phyloP scores from a whole-genome alignment of 345 rosid species.

The Bruguiera gymnorhiza region DNA sequence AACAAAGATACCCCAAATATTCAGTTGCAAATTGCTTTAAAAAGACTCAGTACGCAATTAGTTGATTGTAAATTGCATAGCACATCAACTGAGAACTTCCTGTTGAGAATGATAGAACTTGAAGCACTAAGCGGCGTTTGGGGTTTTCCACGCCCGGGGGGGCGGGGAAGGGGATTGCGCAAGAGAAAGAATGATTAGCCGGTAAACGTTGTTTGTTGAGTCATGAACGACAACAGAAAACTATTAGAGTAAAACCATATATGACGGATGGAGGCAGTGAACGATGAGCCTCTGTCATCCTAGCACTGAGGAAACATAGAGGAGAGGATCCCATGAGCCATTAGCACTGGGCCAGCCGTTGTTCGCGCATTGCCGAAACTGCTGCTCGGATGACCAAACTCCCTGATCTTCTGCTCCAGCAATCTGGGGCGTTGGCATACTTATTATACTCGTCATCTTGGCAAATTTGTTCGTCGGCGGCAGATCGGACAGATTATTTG shows the following conservation, averaged over 20 bases:
- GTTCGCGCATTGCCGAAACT: constrained; percentile 28
- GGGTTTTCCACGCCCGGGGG: no score
- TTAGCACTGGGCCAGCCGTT: constrained; percentile 22
- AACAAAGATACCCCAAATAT: neutral
- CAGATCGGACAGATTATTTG: constrained; percentile 11
- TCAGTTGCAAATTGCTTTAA: neutral
- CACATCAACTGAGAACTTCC: neutral
- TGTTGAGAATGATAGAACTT: neutral
- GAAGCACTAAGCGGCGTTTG: no score
- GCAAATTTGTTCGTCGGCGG: neutral
- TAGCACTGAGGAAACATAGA: constrained; percentile 37
- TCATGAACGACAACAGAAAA: neutral
- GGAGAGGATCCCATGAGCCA: constrained; percentile 43
- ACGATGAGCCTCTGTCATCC: constrained; percentile 18
- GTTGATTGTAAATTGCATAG: neutral
- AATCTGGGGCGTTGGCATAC: constrained; percentile 24
- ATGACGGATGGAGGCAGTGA: neutral
- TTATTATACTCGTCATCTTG: neutral
- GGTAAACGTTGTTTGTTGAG: neutral
- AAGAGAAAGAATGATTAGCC: constrained; percentile 19
- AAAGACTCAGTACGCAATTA: neutral
- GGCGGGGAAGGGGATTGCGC: no score
- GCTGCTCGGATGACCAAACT: constrained; percentile 35
- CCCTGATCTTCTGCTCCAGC: constrained; percentile 24
- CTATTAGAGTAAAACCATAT: neutral